Conservation (phyloP, 73 alveolate species). For the Blepharisma stoltei region DNA sequence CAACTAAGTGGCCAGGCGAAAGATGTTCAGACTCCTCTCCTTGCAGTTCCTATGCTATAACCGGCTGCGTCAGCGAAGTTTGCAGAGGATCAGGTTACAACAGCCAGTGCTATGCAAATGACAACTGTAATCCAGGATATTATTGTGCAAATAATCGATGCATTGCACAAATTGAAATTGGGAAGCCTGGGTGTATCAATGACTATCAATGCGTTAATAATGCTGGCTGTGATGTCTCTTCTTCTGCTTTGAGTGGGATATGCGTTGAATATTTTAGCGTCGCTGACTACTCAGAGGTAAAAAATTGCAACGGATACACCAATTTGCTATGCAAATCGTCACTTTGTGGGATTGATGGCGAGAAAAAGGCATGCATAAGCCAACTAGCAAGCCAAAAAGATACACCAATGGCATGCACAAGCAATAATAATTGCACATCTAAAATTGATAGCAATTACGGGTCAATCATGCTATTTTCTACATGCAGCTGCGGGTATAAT, state of each 20-base stretch:
- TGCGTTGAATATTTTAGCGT: conserved; percentile 8
- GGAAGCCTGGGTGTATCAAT: neutral
- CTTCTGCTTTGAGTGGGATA: neutral
- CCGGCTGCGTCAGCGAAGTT: neutral
- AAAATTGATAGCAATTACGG: neutral
- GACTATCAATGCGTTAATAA: conserved; percentile 24
- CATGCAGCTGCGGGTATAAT: conserved; percentile 9
- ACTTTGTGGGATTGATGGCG: neutral
- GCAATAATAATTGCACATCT: conserved; percentile 1
- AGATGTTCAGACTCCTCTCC: neutral
- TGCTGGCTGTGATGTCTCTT: conserved; percentile 15
- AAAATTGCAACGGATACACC: neutral
- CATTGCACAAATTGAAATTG: conserved; percentile 1
- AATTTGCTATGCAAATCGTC: conserved; percentile 6
- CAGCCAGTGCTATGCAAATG: neutral
- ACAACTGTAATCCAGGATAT: neutral
- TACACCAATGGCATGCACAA: neutral
- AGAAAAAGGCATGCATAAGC: neutral
- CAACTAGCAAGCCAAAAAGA: neutral
- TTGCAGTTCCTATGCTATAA: neutral
- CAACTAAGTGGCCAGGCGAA: neutral
- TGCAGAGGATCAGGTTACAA: neutral
- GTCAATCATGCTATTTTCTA: neutral
- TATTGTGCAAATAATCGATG: conserved; percentile 2
- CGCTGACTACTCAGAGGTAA: neutral